These are phyloP conservation scores for Leccinum pseudoinsigne DNA, from an alignment of 1,284 basidiomycete genomes.

Conservation along the genomic window DNA sequence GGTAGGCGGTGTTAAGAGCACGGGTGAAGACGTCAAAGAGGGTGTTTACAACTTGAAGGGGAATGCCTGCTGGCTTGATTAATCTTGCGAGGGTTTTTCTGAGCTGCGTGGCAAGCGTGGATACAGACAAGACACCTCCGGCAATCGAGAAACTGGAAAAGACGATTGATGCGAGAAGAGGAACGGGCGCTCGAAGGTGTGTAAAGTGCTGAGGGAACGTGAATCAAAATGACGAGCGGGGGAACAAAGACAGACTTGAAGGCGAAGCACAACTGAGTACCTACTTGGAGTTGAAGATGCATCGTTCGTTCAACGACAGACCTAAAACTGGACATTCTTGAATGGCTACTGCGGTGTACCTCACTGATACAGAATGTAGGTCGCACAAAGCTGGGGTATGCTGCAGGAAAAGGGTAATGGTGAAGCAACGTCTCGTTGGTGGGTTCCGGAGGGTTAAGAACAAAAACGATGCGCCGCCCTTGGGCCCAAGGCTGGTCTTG, in stretches of 20 bases:
- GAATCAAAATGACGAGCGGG: background rate
- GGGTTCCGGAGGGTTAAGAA: conserved; percentile 1
- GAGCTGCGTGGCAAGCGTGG: conserved; percentile 9
- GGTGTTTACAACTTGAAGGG: background rate
- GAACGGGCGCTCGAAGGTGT: conserved; percentile 7
- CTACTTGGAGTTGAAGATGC: conserved; percentile 16
- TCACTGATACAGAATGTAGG: background rate
- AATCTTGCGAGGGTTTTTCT: conserved; percentile 11
- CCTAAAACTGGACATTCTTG: conserved; percentile 13
- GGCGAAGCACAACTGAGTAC: background rate
- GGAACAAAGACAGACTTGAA: background rate
- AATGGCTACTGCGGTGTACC: background rate
- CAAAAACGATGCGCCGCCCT: conserved; percentile 3
- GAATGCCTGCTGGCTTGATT: background rate
- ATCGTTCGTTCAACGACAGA: conserved; percentile 13
- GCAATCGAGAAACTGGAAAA: conserved; percentile 13
- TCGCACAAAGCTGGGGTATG: background rate
- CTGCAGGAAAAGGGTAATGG: background rate
- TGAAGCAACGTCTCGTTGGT: conserved; percentile 1
- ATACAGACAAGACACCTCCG: conserved; percentile 2
- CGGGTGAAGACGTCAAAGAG: conserved; percentile 16
- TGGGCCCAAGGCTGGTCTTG: background rate
- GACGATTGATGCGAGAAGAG: conserved; percentile 11
- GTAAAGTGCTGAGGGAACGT: conserved; percentile 8
- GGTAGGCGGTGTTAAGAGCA: conserved; percentile 18